phyloP scores from a whole-genome alignment of 1,284 basidiomycete genomes.

The Malassezia nana region DNA sequence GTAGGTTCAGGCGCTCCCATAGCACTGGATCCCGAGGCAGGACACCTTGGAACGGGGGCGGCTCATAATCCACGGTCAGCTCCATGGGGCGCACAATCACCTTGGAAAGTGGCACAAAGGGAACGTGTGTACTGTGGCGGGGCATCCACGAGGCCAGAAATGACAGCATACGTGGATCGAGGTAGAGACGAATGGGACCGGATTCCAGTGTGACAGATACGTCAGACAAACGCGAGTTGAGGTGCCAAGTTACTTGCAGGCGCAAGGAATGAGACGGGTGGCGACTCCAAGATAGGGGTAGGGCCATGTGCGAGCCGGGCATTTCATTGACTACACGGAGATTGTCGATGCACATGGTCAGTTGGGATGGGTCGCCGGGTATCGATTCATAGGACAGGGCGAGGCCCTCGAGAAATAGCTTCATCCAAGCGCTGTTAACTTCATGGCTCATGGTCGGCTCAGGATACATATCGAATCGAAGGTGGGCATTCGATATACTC shows the following conservation, averaged over 20 bases:
- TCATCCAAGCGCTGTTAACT: not conserved
- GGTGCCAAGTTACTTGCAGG: not conserved
- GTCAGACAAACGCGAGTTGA: not conserved
- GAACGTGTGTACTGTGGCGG: too few relatives aligned
- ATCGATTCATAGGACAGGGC: not conserved
- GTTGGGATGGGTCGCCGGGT: not conserved
- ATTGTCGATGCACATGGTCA: not conserved
- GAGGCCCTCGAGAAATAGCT: not conserved
- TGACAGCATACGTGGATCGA: not conserved
- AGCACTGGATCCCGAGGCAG: too few relatives aligned
- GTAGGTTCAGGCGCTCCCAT: constrained; percentile 98
- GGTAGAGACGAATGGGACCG: not conserved
- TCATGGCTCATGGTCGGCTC: too few relatives aligned
- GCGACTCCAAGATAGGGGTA: not conserved
- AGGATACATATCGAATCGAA: not conserved
- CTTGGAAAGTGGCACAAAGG: too few relatives aligned
- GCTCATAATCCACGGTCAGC: constrained; percentile 93
- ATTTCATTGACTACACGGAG: not conserved
- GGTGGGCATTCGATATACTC: not conserved
- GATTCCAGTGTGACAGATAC: not conserved
- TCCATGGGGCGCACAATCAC: constrained; percentile 74
- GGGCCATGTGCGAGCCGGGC: not conserved
- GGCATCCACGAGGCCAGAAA: not conserved
- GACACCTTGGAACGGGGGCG: too few relatives aligned
- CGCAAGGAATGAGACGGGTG: not conserved